Evolutionary conservation across 441 rosid species (phyloP).

Genomic region (Flueggea neowawraea): DNA sequence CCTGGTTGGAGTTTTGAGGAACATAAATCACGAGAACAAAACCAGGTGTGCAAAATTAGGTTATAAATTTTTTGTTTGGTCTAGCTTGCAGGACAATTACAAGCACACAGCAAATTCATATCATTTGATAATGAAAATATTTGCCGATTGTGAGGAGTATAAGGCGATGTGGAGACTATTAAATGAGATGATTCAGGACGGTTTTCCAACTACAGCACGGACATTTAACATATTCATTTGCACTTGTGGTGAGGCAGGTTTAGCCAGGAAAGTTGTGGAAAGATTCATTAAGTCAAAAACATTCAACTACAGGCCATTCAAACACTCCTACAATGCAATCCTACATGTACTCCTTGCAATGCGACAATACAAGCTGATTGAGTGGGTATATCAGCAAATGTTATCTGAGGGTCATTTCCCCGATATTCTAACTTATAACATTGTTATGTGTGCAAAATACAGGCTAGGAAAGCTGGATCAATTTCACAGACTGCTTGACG

Average conservation of each 20-base stretch:
- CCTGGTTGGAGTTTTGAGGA: constrained; percentile 61
- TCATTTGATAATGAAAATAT: constrained; percentile 79
- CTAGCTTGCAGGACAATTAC: constrained; percentile 46
- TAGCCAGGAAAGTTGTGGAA: constrained; percentile 65
- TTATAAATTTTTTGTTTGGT: constrained; percentile 83
- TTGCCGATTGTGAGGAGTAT: constrained; percentile 74
- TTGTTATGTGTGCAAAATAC: constrained; percentile 68
- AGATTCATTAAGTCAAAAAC: constrained; percentile 72
- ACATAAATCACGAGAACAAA: constrained; percentile 40
- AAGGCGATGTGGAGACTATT: constrained; percentile 88
- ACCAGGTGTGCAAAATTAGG: constrained; percentile 66
- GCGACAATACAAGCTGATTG: constrained; percentile 75
- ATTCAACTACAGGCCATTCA: constrained; percentile 77
- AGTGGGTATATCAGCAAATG: constrained; percentile 89
- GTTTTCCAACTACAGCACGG: constrained; percentile 70
- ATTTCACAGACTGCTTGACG: constrained; percentile 71
- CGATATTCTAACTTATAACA: constrained; percentile 68
- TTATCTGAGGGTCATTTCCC: constrained; percentile 54
- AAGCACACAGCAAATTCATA: constrained; percentile 59
- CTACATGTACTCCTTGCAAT: constrained; percentile 51
- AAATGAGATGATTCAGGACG: constrained; percentile 86
- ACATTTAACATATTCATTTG: constrained; percentile 81
- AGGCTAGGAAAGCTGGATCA: constrained; percentile 68
- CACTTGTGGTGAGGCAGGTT: constrained; percentile 74
- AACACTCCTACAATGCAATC: constrained; percentile 79